Evolutionary conservation across 2,329 filamentous ascomycete species (phyloP), one percentile per base, ranked within the genome.

Genomic region (Didymella lethalis): DNA sequence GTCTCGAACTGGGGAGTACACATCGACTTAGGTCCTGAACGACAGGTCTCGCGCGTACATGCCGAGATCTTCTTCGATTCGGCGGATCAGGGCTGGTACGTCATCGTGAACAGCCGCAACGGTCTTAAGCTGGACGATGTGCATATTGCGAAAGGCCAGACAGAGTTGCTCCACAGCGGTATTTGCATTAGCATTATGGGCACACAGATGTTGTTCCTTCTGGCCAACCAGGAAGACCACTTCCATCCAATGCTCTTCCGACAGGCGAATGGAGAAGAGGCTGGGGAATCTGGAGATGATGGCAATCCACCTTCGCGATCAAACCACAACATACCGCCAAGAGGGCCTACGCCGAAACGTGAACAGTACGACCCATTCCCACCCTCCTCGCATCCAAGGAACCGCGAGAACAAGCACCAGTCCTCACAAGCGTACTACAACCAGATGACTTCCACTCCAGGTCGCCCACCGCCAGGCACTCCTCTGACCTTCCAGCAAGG

Each of bases 161-260:
- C 86, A 34, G 85, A 87, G 32, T 80, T 86, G 29, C 84, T 99
- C 26, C 86, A 87, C 41, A 97, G 93, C 69, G 95, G 95, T 57
- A 89, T 94, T 74, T 92, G 98, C 43, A 89, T 99, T 57, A 93
- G 97, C 72, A 91, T 98, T 72, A 90, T 90, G 68, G 91, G 91
- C 52, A 91, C 95, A 0, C 94, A 99, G 80, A 99, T 99, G 95
- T 94, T 98, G 83, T 99, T 99, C 77, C 92, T 97, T 47, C 86
- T 96, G n/a, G 94, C 95, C 0, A 87, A 87, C 25, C 89, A 91
- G 55, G 85, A 86, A 25, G 83, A 93, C 26, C 83, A 85, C 46
- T 88, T 96, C 60, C 86, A 90, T 71, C 84, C 84, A 23, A 85
- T 80, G 69, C 93, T 90, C 72, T 84, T 91, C 85, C 72, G 74